Evolutionary conservation across 352 stramenopile species (phyloP), one percentile per base, ranked within the genome.

Genomic region (Saprolegnia diclina): DNA sequence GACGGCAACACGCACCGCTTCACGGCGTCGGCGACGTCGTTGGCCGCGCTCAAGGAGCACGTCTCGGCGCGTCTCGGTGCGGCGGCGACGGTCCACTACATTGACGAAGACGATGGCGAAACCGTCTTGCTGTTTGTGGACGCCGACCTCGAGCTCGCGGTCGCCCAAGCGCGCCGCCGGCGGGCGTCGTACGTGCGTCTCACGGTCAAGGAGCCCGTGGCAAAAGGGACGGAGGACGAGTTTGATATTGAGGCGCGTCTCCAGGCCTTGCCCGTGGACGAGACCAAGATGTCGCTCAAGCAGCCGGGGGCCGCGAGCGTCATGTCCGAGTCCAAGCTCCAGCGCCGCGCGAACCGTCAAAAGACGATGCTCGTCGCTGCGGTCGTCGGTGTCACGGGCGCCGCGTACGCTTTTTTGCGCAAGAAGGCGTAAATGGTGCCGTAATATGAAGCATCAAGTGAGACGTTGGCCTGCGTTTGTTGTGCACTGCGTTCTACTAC

Each of bases 1-100:
- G 88, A 89, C 40, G 83, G 82, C 13, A 89, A 85, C 64, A 95
- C 88, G 56, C 87, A 95, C 35, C 85, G 87, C 1, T 95, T 95
- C 66, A 93, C 85, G 18, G 91, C 85, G 53, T 93, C 87, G 5
- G 85, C 87, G 19, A 79, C 87, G 62, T 89, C 80, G 16, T 63
- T 95, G 14, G 83, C 83, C 21, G 79, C 91, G 40, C 72, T 95
- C 16, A 61, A 91, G 24, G 74, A 77, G 22, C 81, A 93, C 56
- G 83, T 95, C 0, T 81, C 91, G 62, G 87, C 77, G 44, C 82
- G 83, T 24, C 69, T 92, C 0, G 87, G 85, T 6, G 84, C 91
- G 64, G 76, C 87, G 54, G 91, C 83, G 21, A 92, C 91, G 50
- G 78, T 79, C 5, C 78, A 87, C 59, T 81, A 92, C 38, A 92